Base-by-base conservation (phyloP, 1,284 basidiomycete genomes). In the Heterobasidion irregulare region DNA sequence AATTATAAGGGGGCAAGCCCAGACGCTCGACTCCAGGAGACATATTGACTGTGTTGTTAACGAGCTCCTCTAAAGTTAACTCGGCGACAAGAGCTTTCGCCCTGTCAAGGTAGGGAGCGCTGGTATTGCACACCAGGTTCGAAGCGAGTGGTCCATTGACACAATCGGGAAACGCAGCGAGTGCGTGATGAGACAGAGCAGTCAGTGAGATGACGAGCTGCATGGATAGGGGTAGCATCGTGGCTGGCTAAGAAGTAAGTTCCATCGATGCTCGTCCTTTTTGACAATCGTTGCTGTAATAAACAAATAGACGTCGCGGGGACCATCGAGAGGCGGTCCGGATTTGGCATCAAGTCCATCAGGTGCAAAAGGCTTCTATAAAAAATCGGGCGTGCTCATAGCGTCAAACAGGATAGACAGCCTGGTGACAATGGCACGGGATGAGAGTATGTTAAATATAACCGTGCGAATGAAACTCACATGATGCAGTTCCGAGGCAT, bases 1-100 rank as follows among this genome's bases (percentile, higher is more conserved):
- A 80, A 55, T 79, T 70, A 56, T 81, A 81, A 6, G 72, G 59
- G 6, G 78, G 78, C 38, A 81, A 65, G 12, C 78, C 78, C 5
- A 80, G 66, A 47, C 75, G 75, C 56, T 75, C 68, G 19, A 82
- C 78, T 47, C 79, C 80, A 15, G 76, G 75, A 2, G 77, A 71
- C 6, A 65, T 56, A 57, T 77, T 78, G 36, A 74, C 73, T 9
- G 74, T 78, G 61, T 80, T 81, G 55, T 66, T 67, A 47, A 77
- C 75, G 53, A 81, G 66, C 58, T 83, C 80, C 6, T 70, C 68
- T 36, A 75, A 68, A 6, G 77, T 80, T 59, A 80, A 77, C 50
- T 74, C 64, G 46, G 68, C 59, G 35, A 81, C 66, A 34, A 82
- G 63, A 12, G 78, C 76, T 13, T 69, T 66, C 16, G 79, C 79